These are phyloP conservation scores for Podospora tetraspora DNA, from an alignment of 495 filamentous ascomycete species.

Conservation along the genomic window DNA sequence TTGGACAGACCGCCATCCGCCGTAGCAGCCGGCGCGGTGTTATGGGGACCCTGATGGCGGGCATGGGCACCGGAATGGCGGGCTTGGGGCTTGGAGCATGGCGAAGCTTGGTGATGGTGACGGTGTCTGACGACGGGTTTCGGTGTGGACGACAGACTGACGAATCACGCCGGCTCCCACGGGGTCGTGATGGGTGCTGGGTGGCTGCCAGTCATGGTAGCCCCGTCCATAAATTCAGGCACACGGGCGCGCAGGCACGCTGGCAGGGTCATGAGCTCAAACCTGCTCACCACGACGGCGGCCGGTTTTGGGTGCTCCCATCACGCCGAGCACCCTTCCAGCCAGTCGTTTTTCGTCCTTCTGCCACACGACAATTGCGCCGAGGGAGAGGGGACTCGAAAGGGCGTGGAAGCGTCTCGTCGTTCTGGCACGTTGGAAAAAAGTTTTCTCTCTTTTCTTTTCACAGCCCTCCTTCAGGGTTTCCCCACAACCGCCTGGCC, in stretches of 20 bases:
- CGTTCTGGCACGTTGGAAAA: neutral
- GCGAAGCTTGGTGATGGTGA: neutral
- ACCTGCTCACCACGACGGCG: neutral
- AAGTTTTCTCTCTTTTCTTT: neutral
- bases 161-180: conserved; percentile 14
- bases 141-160: neutral
- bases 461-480: neutral
- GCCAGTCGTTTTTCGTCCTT: conserved; percentile 10
- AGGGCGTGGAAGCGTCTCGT: neutral
- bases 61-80: neutral
- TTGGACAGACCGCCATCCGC: neutral
- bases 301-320: conserved; percentile 1
- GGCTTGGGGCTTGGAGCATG: no score
- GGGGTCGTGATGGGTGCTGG: neutral
- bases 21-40: neutral
- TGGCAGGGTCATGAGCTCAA: conserved; percentile 17
- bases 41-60: neutral
- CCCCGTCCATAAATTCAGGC: conserved; percentile 9
- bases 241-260: conserved; percentile 10
- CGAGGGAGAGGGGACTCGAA: neutral
- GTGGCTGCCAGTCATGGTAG: conserved; percentile 4
- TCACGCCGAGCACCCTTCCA: conserved; percentile 17
- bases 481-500: neutral
- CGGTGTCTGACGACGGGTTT: conserved; percentile 10
- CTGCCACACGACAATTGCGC: neutral